phyloP scores from a whole-genome alignment of 169 alveolate genomes.

The Cryptosporidium tyzzeri region DNA sequence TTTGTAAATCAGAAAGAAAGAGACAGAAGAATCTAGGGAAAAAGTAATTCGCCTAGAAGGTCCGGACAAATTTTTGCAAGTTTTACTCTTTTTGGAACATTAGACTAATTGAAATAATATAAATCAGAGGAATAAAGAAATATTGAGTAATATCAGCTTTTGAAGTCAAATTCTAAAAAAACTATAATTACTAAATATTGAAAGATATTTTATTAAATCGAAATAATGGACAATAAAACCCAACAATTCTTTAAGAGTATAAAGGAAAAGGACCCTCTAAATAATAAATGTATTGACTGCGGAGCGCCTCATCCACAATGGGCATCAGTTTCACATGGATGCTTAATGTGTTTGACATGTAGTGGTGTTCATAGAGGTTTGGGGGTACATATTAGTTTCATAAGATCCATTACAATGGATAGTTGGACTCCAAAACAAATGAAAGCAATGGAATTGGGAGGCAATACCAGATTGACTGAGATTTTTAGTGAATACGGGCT shows the following conservation, averaged over 20 bases:
- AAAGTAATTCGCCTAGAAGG: not conserved
- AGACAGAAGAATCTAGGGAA: not conserved
- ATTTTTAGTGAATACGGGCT: conserved; percentile 80
- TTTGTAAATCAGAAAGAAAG: not conserved
- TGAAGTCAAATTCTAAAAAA: too few relatives aligned
- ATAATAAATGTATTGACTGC: conserved; percentile 85
- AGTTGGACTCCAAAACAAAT: conserved; percentile 93
- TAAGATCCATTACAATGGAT: conserved; percentile 94
- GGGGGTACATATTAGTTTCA: conserved; percentile 94
- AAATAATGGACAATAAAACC: conserved; percentile 51
- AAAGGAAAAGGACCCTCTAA: conserved; percentile 64
- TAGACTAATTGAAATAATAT: not conserved
- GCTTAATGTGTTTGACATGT: conserved; percentile 94
- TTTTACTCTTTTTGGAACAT: not conserved
- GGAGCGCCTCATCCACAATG: conserved; percentile 93
- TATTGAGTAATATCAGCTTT: not conserved
- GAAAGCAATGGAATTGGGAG: conserved; percentile 86
- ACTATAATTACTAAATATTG: not conserved
- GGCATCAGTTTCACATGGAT: conserved; percentile 95
- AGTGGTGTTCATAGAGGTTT: conserved; percentile 92
- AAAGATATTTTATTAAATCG: not conserved
- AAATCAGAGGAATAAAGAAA: not conserved
- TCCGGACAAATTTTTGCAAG: not conserved
- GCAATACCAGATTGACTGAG: conserved; percentile 84
- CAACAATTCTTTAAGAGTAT: conserved; percentile 65